A percentile compares a stretch with the other conserved stretches of the same genome.
These are phyloP conservation scores for Neofusicoccum ribis DNA, from an alignment of 2,329 filamentous ascomycete species.

Conservation along the genomic window DNA sequence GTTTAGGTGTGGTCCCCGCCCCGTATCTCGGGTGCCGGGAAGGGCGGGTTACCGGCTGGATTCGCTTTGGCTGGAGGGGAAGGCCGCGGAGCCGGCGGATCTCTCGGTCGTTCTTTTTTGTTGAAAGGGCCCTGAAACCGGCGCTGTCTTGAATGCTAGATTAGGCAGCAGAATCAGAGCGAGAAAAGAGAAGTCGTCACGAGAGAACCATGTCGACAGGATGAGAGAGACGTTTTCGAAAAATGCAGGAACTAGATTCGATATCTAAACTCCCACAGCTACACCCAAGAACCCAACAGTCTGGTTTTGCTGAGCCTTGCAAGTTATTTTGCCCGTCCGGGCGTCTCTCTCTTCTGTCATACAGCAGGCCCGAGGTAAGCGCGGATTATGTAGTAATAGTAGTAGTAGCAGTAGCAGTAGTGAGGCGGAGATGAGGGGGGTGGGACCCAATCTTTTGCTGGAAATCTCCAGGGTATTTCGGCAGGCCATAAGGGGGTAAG, in stretches of 20 bases:
- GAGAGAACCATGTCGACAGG: too few species aligned
- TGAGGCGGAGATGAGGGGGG: background rate
- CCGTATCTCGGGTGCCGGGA: background rate
- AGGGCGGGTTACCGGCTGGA: background rate
- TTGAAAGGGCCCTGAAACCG: background rate
- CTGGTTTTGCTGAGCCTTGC: background rate
- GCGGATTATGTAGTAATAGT: constrained; percentile 15
- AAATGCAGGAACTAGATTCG: constrained; percentile 2
- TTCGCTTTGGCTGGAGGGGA: too few species aligned
- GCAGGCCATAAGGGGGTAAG: constrained; percentile 1
- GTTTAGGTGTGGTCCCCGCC: too few species aligned
- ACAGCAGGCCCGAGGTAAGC: constrained; percentile 3
- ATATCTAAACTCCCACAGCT: background rate
- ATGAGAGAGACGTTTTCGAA: background rate
- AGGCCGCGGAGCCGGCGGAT: background rate
- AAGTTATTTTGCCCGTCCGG: too few species aligned
- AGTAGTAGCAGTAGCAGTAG: background rate
- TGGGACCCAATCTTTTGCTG: constrained; percentile 15
- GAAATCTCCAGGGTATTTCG: constrained; percentile 13
- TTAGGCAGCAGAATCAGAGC: constrained; percentile 20
- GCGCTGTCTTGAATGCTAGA: background rate
- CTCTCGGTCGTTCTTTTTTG: background rate
- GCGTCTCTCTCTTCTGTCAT: background rate
- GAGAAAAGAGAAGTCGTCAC: background rate
- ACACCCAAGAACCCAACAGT: background rate